Conservation (phyloP, 495 filamentous ascomycete genomes). For the Cenococcum geophilum region DNA sequence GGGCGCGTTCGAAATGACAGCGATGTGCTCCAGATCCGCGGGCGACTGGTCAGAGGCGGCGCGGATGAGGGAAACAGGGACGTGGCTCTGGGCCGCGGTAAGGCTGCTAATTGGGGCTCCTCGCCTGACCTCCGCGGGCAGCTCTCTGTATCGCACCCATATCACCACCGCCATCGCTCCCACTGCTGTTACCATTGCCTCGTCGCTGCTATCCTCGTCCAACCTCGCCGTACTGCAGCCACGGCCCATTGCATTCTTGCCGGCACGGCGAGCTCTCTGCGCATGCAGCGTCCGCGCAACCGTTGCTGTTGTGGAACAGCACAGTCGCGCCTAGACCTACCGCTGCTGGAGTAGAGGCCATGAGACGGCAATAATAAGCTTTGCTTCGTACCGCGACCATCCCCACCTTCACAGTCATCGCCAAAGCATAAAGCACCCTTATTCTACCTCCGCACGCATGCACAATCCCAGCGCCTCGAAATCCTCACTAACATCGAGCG, state of each 20-base stretch:
- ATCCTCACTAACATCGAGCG: neutral
- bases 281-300: too few relatives aligned
- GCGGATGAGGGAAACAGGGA: neutral
- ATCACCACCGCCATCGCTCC: neutral
- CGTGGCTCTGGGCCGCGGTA: neutral
- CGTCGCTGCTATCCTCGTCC: neutral
- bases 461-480: neutral
- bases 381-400: neutral
- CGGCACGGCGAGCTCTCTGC: too few relatives aligned
- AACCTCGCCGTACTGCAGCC: neutral
- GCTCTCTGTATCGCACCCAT: neutral
- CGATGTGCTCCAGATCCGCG: neutral
- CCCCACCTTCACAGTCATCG: neutral
- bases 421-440: neutral
- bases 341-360: neutral
- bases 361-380: slow-evolving; percentile 8
- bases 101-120: too few relatives aligned
- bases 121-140: too few relatives aligned
- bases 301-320: too few relatives aligned
- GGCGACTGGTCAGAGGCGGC: neutral
- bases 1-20: too few relatives aligned
- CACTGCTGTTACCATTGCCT: neutral
- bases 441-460: neutral
- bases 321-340: neutral
- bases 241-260: neutral